Base-by-base conservation (phyloP, 2,329 filamentous ascomycete genomes). In the Cordyceps cateniannulata region DNA sequence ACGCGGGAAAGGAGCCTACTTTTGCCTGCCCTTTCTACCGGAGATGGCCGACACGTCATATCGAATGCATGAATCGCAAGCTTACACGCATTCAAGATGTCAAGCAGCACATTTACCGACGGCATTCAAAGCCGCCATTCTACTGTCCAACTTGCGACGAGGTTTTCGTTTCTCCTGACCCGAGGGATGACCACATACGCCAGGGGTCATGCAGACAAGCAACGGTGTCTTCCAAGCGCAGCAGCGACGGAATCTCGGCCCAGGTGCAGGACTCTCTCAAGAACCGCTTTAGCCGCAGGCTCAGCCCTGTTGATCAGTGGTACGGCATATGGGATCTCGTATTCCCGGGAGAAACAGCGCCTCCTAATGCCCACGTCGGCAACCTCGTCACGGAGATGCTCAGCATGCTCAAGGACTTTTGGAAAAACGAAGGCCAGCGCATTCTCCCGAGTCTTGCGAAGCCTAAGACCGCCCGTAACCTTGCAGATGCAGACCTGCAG, bases 51-150 rank as follows among this genome's bases (percentile, higher is more conserved):
- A 60, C 60, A 25, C 57, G 53, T 2, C 54, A 66, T 45, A 55
- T 56, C 5, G 59, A 62, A 18, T 66, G 65, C 48, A 59, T 65
- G 38, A 64, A 56, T 20, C 55, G 52, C 52, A 62, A 62, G 27
- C 56, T 66, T 18, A 61, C 52, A 3, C 63, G 65, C 10, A 66
- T 66, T 27, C 60, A 62, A 44, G 65, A 66, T 32, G 64, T 66
- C 47, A 66, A 65, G 50, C 65, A 66, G 50, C 65, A 66, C 40
- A 59, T 66, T 4, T 50, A 47, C 18, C 57, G 65, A 10, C 55
- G 54, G 16, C 65, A 66, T 42, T 57, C 48, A 2, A 58, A 50
- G 42, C 47, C 51, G 4, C 45, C 25, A 1, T 59, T 59, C 32
- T 64, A 62, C 49, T 66, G 62, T 49, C 62, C 64, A 1, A 58